These are phyloP conservation scores for Violaceomyces palustris DNA, from an alignment of 1,284 basidiomycete genomes.

Conservation along the genomic window DNA sequence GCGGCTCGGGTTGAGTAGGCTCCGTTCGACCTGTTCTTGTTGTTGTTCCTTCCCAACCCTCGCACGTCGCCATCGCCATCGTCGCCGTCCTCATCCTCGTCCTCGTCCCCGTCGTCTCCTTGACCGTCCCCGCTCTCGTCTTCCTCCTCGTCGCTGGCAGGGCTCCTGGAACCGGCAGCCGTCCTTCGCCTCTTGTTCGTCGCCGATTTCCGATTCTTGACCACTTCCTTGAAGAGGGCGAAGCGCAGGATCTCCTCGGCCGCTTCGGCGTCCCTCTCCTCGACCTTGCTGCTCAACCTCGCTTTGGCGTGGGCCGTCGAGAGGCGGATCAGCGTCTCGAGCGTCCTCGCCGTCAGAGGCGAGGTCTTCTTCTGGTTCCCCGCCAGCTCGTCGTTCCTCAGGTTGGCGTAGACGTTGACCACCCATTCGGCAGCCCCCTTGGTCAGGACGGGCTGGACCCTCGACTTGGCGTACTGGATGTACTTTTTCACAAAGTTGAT, in stretches of 20 bases:
- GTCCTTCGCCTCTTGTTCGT: slow-evolving; percentile 57
- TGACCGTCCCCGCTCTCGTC: slow-evolving; percentile 4
- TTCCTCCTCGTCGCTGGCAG: slow-evolving; percentile 19
- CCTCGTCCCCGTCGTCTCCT: slow-evolving; percentile 10
- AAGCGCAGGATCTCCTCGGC: slow-evolving; percentile 95
- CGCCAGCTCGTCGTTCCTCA: slow-evolving; percentile 88
- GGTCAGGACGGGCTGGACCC: slow-evolving; percentile 66
- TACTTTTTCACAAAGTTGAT: slow-evolving; percentile 97
- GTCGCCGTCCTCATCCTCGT: slow-evolving; percentile 38
- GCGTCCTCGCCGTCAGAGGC: slow-evolving; percentile 93
- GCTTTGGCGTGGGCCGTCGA: slow-evolving; percentile 97
- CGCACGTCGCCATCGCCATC: slow-evolving; percentile 19
- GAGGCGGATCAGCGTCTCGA: slow-evolving; percentile 97
- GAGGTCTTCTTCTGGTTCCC: slow-evolving; percentile 93
- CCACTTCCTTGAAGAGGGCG: slow-evolving; percentile 95
- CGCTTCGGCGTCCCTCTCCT: slow-evolving; percentile 77
- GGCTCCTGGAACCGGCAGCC: slow-evolving; percentile 19
- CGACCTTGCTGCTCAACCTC: slow-evolving; percentile 77
- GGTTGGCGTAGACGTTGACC: slow-evolving; percentile 81
- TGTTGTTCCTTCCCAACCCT: background rate
- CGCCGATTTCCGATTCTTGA: slow-evolving; percentile 61
- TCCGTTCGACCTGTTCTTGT: slow-evolving; percentile 14
- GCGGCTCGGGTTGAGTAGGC: slow-evolving; percentile 39
- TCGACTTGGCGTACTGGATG: slow-evolving; percentile 92
- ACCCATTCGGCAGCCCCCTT: slow-evolving; percentile 93